Percentiles rank a stretch among this genome's conserved stretches.
These are phyloP conservation scores for Solanum ossicruentum DNA, from an alignment of 257 asterid genomes.

Conservation along the genomic window DNA sequence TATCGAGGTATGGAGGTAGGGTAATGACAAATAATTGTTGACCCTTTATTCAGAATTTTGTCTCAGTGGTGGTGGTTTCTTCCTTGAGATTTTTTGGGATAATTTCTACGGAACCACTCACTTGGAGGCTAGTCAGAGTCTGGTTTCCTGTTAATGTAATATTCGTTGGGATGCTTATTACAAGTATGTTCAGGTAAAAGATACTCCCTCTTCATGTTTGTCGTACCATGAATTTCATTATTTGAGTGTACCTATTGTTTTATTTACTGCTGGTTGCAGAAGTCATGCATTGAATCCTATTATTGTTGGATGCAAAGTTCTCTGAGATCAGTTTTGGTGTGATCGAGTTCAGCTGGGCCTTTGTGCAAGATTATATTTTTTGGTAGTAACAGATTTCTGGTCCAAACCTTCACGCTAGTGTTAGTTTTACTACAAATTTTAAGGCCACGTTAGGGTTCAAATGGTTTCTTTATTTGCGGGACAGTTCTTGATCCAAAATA, in stretches of 20 bases:
- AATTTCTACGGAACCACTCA: slow-evolving; percentile 72
- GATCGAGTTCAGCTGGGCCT: not conserved
- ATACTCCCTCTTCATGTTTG: not conserved
- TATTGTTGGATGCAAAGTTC: not conserved
- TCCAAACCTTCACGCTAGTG: not conserved
- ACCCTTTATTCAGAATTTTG: slow-evolving; percentile 57
- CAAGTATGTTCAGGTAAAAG: slow-evolving; percentile 91
- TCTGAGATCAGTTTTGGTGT: not conserved
- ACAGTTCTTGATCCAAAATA: not conserved
- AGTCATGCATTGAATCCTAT: not conserved
- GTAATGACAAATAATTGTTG: not conserved
- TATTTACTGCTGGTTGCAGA: not conserved
- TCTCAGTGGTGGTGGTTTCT: slow-evolving; percentile 56
- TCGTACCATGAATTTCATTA: not conserved
- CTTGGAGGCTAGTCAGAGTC: slow-evolving; percentile 83
- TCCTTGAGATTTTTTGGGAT: slow-evolving; percentile 48
- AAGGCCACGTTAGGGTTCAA: not conserved
- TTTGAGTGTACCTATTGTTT: not conserved
- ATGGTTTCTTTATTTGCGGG: not conserved
- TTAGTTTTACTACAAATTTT: not conserved
- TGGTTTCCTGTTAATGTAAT: slow-evolving; percentile 89
- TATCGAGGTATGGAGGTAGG: not conserved
- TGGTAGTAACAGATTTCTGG: not conserved
- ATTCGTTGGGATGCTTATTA: slow-evolving; percentile 93
- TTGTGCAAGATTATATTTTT: not conserved